Conservation (phyloP, 2,329 filamentous ascomycete species). For the Exserohilum turcica region DNA sequence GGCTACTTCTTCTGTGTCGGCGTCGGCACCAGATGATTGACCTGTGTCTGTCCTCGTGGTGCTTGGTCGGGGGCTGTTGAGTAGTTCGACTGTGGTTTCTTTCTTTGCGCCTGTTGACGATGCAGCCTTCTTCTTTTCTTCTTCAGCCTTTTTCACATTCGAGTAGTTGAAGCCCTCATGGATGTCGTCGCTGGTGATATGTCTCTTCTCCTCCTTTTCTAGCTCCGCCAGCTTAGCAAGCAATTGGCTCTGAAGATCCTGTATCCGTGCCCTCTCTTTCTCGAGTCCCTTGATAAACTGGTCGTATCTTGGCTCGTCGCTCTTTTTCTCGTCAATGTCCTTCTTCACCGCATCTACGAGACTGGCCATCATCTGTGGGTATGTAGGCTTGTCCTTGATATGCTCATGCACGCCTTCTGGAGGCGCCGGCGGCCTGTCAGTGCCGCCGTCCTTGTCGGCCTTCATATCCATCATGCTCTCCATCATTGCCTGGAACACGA, state of each 20-base stretch:
- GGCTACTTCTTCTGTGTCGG: conserved; percentile 62
- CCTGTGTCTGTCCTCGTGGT: conserved; percentile 49
- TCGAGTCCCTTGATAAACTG: conserved; percentile 80
- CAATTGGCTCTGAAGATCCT: conserved; percentile 76
- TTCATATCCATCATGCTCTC: conserved; percentile 68
- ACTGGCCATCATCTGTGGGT: conserved; percentile 98
- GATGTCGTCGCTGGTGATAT: conserved; percentile 92
- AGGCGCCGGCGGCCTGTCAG: conserved; percentile 68
- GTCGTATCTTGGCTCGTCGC: conserved; percentile 67
- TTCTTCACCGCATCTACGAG: conserved; percentile 92
- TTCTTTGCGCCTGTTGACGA: conserved; percentile 31
- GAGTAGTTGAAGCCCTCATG: conserved; percentile 92
- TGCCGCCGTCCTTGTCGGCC: conserved; percentile 53
- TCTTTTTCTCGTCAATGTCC: conserved; percentile 74
- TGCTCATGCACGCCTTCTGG: conserved; percentile 80
- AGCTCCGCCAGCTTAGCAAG: conserved; percentile 75
- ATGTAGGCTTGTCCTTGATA: conserved; percentile 76
- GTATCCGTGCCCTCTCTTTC: conserved; percentile 77
- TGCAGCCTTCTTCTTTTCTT: conserved; percentile 25
- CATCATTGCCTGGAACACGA: conserved; percentile 89
- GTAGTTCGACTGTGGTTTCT: conserved; percentile 63
- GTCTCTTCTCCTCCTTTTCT: conserved; percentile 80
- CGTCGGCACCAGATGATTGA: conserved; percentile 64
- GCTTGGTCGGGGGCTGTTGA: conserved; percentile 67
- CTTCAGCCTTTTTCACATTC: conserved; percentile 61